Evolutionary conservation across 2,329 filamentous ascomycete species (phyloP), one percentile per base, ranked within the genome.

Genomic region (Ascosphaera aggregata): DNA sequence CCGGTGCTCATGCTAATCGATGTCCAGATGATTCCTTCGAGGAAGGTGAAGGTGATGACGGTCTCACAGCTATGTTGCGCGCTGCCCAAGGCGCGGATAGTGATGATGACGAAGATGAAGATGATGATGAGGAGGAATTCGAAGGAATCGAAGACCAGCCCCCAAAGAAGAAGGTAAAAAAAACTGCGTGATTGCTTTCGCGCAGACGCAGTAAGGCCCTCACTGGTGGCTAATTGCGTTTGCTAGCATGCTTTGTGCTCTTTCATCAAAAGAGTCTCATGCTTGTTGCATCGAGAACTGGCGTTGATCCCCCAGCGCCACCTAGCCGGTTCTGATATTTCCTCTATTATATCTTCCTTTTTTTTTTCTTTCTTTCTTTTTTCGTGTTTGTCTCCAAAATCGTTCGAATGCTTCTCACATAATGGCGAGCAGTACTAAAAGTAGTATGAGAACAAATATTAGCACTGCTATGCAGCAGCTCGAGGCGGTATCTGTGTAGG

Each of bases 391-490:
- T 32, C n/a, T n/a, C 15, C 18, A 31, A n/a, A n/a, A n/a, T n/a
- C n/a, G n/a, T n/a, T n/a, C n/a, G 39, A 48, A 44, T 43, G 50
- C 48, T 43, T 46, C 49, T 72, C 62, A 74, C 45, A 75, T 57
- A n/a, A 68, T 59, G 45, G 76, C 61, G 18, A 95, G 63, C 48
- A 98, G 61, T 44, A 95, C 70, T 50, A 98, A 64, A 49, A 98
- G 60, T 19, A 98, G 60, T 42, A 95, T 81, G 46, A 95, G 64
- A 30, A 92, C 80, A 44, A 89, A 72, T 43, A 95, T 93, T 48
- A 95, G 66, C 16, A 91, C 62, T 3, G 66, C 80, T 48, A 98
- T 93, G 57, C 85, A 95, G 61, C 82, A 94, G 55, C 82, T 82
- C 48, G 82, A 93, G 62, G 66, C 67, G 40, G 64, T 66, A 58